phyloP scores from a whole-genome alignment of 345 rosid genomes.

The Clausena lansium region DNA sequence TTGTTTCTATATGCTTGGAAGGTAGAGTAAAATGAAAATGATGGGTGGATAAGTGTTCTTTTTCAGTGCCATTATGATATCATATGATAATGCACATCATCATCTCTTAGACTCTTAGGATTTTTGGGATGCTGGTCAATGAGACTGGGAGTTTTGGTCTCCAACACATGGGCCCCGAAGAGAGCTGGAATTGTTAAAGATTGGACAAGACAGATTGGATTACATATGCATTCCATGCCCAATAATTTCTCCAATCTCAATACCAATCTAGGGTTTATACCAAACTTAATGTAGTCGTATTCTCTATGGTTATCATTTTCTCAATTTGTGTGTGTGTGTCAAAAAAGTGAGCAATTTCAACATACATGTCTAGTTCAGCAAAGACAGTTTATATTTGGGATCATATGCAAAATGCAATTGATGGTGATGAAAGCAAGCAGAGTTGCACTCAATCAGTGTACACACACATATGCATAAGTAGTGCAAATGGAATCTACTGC shows the following conservation, averaged over 20 bases:
- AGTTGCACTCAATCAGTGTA: neutral
- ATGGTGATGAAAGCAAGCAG: slow-evolving; percentile 15
- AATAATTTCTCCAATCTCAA: slow-evolving; percentile 20
- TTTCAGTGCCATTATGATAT: slow-evolving; percentile 1
- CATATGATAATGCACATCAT: neutral
- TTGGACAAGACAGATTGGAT: slow-evolving; percentile 24
- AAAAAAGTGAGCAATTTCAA: neutral
- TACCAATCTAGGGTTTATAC: neutral
- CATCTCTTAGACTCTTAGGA: neutral
- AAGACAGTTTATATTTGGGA: slow-evolving; percentile 6
- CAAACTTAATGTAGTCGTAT: neutral
- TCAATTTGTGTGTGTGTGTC: neutral
- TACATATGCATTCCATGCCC: slow-evolving; percentile 3
- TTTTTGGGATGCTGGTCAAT: neutral
- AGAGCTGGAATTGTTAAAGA: slow-evolving; percentile 31
- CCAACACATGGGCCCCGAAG: slow-evolving; percentile 29
- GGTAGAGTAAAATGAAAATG: slow-evolving; percentile 23
- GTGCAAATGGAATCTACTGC: neutral
- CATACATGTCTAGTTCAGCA: slow-evolving; percentile 8
- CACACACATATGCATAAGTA: neutral
- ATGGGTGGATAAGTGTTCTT: too few species aligned
- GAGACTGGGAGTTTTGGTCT: neutral
- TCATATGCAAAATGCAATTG: neutral
- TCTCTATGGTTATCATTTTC: neutral
- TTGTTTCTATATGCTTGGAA: slow-evolving; percentile 54